Percentiles rank a stretch among this genome's conserved stretches.
phyloP scores from a whole-genome alignment of 257 asterid species.

The Primulina huaijiensis region DNA sequence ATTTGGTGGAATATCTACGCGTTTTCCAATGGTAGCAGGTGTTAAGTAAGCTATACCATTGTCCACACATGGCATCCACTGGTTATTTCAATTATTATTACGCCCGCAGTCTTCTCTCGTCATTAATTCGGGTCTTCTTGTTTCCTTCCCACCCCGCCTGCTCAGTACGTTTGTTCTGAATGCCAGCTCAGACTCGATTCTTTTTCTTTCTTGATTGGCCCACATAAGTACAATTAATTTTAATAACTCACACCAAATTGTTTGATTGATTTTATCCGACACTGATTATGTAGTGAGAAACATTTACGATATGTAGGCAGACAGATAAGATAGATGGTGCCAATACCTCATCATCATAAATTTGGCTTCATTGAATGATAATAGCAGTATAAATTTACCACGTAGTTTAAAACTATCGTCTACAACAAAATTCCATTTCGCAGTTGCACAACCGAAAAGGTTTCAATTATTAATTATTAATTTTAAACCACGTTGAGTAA shows the following conservation, averaged over 20 bases:
- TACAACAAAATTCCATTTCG: not conserved
- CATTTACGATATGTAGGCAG: not conserved
- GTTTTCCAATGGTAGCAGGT: conserved; percentile 28
- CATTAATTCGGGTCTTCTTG: not conserved
- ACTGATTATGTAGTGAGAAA: not conserved
- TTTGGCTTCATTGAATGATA: not conserved
- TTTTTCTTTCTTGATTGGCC: not conserved
- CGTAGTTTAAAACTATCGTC: not conserved
- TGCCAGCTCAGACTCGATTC: not conserved
- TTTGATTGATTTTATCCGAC: not conserved
- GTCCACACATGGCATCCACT: conserved; percentile 1
- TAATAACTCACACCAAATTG: not conserved
- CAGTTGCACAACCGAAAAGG: no score
- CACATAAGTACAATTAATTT: not conserved
- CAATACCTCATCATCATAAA: not conserved
- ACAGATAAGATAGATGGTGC: not conserved
- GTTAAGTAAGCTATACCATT: conserved; percentile 25
- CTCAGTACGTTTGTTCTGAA: no score
- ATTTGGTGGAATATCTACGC: no score
- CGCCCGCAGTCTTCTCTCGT: not conserved
- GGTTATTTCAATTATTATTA: no score
- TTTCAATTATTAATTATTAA: no score
- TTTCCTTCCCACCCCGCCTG: not conserved
- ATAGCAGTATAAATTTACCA: not conserved
- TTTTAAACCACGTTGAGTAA: no score